Percentiles rank a stretch among this genome's conserved stretches.
These are phyloP conservation scores for Begonia fuchsioides DNA, from an alignment of 306 rosid genomes.

Conservation along the genomic window DNA sequence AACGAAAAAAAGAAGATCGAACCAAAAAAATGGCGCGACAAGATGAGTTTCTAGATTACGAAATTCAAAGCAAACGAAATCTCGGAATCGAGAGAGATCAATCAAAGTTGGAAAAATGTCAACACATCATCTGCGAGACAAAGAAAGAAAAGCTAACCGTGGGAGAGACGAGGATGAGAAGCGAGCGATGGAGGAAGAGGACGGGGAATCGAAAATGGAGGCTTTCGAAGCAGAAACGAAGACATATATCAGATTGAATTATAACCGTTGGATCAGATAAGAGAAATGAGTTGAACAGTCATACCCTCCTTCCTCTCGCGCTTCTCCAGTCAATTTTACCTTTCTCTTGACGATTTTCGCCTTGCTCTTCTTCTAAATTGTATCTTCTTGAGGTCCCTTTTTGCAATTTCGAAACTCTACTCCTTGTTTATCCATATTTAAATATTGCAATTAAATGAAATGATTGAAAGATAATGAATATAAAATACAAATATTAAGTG, in stretches of 20 bases:
- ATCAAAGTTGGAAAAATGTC: too few species aligned
- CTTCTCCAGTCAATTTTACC: constrained; percentile 7
- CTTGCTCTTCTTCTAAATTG: not conserved
- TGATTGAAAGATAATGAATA: too few species aligned
- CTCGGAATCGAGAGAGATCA: too few species aligned
- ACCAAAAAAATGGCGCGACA: too few species aligned
- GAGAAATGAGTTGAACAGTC: constrained; percentile 4
- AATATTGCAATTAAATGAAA: too few species aligned
- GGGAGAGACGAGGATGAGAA: not conserved
- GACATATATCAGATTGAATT: not conserved
- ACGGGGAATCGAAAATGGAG: constrained; percentile 10
- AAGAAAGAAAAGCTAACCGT: constrained; percentile 10
- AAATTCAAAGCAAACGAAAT: too few species aligned
- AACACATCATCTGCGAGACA: constrained; percentile 4
- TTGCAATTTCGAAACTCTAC: not conserved
- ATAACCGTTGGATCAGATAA: constrained; percentile 33
- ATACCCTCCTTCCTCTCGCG: constrained; percentile 3
- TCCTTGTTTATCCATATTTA: too few species aligned
- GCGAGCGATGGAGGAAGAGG: constrained; percentile 6
- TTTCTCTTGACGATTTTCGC: constrained; percentile 7
- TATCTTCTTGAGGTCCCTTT: not conserved
- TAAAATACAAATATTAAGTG: too few species aligned
- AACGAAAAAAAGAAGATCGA: too few species aligned
- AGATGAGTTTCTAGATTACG: too few species aligned
- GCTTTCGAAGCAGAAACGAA: constrained; percentile 7